A percentile compares a stretch with the other conserved stretches of the same genome.
phyloP scores from a whole-genome alignment of 805 yeast species.

The Kodamaea sagamina region DNA sequence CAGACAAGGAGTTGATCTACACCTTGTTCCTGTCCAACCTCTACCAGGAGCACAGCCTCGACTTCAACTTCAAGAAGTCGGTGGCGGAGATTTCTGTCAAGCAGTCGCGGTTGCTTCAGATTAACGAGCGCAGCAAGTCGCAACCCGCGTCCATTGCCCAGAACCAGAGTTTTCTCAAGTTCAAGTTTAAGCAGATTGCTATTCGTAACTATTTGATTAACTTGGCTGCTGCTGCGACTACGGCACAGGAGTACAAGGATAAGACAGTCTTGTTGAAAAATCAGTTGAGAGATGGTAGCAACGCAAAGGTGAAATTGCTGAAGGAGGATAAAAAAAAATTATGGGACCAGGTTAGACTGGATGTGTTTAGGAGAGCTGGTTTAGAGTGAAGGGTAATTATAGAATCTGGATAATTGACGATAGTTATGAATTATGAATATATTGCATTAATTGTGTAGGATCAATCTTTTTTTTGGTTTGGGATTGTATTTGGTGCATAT shows the following conservation, averaged over 20 bases:
- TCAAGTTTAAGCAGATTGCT: slow-evolving; percentile 47
- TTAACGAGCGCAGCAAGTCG: slow-evolving; percentile 24
- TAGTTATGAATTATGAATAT: too few relatives aligned
- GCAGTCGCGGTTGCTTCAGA: slow-evolving; percentile 45
- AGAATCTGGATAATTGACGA: neutral
- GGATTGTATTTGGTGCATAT: too few relatives aligned
- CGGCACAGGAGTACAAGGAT: slow-evolving; percentile 51
- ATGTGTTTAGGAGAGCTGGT: slow-evolving; percentile 52
- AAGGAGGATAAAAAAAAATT: slow-evolving; percentile 44
- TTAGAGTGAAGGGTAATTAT: slow-evolving; percentile 27
- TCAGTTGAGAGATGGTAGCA: slow-evolving; percentile 20
- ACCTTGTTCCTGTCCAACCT: slow-evolving; percentile 43
- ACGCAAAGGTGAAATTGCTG: slow-evolving; percentile 30
- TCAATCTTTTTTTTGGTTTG: neutral
- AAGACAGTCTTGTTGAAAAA: slow-evolving; percentile 37
- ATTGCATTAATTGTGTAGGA: too few relatives aligned
- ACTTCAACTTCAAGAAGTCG: slow-evolving; percentile 42
- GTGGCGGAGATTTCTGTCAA: slow-evolving; percentile 54
- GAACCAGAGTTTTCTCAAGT: slow-evolving; percentile 31
- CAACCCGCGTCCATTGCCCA: slow-evolving; percentile 24
- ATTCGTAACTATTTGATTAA: slow-evolving; percentile 52
- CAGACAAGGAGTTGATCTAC: slow-evolving; percentile 45
- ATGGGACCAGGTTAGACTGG: slow-evolving; percentile 54
- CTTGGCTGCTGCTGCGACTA: slow-evolving; percentile 55
- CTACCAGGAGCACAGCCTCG: slow-evolving; percentile 52